Evolutionary conservation across 2,329 filamentous ascomycete species (phyloP).

Genomic region (Fusarium aywerte): DNA sequence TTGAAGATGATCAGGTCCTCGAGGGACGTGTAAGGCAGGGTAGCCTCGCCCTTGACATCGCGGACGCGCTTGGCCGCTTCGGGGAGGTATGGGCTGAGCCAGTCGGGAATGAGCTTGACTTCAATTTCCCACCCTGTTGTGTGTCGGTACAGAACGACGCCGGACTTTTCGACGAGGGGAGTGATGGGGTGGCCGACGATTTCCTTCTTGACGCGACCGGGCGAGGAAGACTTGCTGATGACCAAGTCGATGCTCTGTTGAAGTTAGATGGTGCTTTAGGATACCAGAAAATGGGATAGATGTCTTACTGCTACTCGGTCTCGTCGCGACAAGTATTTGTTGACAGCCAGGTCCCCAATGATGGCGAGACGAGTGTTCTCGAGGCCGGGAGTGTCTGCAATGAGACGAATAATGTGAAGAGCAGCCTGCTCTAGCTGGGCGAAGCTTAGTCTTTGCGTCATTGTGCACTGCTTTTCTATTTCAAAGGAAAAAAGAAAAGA

Average conservation of each 20-base stretch:
- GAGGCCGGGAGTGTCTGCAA: slow-evolving; percentile 58
- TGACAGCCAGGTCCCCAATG: slow-evolving; percentile 44
- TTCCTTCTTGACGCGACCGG: slow-evolving; percentile 46
- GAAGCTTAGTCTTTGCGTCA: slow-evolving; percentile 43
- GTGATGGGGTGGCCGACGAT: slow-evolving; percentile 47
- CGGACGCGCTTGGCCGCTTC: slow-evolving; percentile 39
- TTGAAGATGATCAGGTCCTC: slow-evolving; percentile 47
- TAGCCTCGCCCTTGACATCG: slow-evolving; percentile 31
- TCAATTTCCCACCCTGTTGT: slow-evolving; percentile 45
- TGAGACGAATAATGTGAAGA: slow-evolving; percentile 91
- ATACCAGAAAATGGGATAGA: too few relatives aligned
- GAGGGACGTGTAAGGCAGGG: slow-evolving; percentile 45
- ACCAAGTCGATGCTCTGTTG: slow-evolving; percentile 46
- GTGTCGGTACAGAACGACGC: slow-evolving; percentile 42
- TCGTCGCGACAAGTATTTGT: slow-evolving; percentile 43
- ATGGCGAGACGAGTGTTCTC: slow-evolving; percentile 47
- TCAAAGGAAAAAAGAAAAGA: slow-evolving; percentile 20
- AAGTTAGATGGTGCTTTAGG: not conserved
- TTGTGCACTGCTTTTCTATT: slow-evolving; percentile 31
- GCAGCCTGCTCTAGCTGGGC: slow-evolving; percentile 73
- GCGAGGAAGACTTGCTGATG: slow-evolving; percentile 47
- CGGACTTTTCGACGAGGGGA: slow-evolving; percentile 44
- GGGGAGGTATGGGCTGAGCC: slow-evolving; percentile 47
- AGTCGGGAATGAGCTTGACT: slow-evolving; percentile 48
- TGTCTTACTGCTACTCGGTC: slow-evolving; percentile 32